phyloP scores from a whole-genome alignment of 257 asterid species.

The Voacanga thouarsii region DNA sequence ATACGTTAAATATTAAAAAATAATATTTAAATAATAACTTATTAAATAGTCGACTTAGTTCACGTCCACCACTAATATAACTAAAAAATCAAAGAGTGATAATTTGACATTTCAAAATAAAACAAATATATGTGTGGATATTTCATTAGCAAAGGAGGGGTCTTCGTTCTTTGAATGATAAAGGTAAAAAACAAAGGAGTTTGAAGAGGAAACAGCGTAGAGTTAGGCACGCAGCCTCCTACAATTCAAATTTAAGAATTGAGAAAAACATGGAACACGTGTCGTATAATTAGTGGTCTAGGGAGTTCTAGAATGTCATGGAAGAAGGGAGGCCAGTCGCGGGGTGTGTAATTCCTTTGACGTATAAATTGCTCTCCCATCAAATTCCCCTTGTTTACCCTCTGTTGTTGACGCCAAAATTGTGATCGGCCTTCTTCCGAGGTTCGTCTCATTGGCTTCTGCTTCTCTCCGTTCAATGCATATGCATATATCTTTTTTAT shows the following conservation, averaged over 20 bases:
- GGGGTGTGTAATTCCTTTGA: conserved; percentile 6
- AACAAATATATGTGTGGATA: too few species aligned
- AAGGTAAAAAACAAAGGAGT: too few species aligned
- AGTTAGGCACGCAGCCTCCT: neutral
- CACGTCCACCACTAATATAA: too few species aligned
- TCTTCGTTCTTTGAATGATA: too few species aligned
- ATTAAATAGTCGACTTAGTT: too few species aligned
- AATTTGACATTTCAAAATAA: too few species aligned
- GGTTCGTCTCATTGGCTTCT: neutral
- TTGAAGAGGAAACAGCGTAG: neutral
- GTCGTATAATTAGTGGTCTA: conserved; percentile 1
- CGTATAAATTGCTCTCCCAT: neutral
- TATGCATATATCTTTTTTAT: neutral
- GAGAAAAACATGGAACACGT: conserved; percentile 12
- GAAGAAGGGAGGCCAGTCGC: neutral
- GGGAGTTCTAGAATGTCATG: conserved; percentile 22
- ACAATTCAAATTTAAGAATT: neutral
- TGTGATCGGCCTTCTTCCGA: neutral
- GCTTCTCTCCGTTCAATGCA: neutral
- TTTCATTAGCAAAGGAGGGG: too few species aligned
- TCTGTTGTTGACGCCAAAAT: neutral
- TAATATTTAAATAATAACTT: too few species aligned
- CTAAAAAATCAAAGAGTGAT: too few species aligned
- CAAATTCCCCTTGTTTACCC: neutral
- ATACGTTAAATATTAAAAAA: too few species aligned